Evolutionary conservation across 1,284 basidiomycete species (phyloP), one percentile per base, ranked within the genome.

Genomic region (Waitea zeae): DNA sequence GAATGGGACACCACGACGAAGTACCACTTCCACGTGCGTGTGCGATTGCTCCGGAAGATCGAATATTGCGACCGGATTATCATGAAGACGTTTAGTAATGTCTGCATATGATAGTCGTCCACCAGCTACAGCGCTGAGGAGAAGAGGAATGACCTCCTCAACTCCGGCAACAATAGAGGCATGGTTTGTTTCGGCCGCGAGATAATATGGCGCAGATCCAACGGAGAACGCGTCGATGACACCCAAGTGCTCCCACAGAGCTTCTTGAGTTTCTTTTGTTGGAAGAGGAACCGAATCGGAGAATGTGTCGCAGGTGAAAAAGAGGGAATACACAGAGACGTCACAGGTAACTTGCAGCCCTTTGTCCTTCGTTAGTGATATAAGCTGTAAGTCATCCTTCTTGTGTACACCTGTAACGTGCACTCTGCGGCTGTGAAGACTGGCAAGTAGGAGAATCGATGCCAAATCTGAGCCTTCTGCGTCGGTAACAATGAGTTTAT

Each of bases 291-390:
- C 59, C 4, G 76, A 65, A 2, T 58, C 58, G 3, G 76, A 75
- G 59, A 71, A 90, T 44, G 83, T 69, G 42, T 82, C 78, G 37
- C 64, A 67, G 17, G 71, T 74, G 60, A 90, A 92, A 73, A 96
- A 97, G 40, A 99, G 63, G 7, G 87, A 72, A 56, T 89, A 97
- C 34, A 97, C 69, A 6, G 90, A 77, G 22, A 96, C 88, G 47
- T 99, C 95, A 53, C 93, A 97, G 2, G 92, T 97, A 39, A 97
- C 93, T 49, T 86, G 81, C 45, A 98, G 69, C 18, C 82, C 68
- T 62, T 93, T 95, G 36, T 81, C 79, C 61, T 98, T 99, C 66
- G 87, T 89, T 34, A 99, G 66, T 4, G 82, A 78, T 51, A 99
- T 97, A 39, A 99, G 61, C 27, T 82, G 62, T 37, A 99, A 66